phyloP scores from a whole-genome alignment of 2,329 filamentous ascomycete genomes.

The Xylariales sp. region DNA sequence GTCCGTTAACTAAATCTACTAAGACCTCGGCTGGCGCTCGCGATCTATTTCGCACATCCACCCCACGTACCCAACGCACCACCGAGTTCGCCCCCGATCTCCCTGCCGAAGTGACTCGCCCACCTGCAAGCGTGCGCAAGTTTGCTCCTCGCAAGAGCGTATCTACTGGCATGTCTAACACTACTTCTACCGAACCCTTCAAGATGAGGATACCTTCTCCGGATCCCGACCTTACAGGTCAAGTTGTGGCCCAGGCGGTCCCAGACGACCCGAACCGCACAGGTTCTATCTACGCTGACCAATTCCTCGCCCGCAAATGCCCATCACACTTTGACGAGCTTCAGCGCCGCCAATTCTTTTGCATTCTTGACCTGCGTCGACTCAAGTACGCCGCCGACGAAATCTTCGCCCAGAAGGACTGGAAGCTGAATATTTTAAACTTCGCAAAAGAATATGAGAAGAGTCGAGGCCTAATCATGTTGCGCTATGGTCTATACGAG shows the following conservation, averaged over 20 bases:
- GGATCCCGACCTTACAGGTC: slow-evolving; percentile 66
- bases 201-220: slow-evolving; percentile 69
- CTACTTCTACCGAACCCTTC: slow-evolving; percentile 64
- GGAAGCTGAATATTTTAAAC: slow-evolving; percentile 71
- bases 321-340: slow-evolving; percentile 68
- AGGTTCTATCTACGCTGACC: slow-evolving; percentile 69
- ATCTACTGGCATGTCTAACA: slow-evolving; percentile 62
- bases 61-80: slow-evolving; percentile 44
- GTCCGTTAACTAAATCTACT: slow-evolving; percentile 40
- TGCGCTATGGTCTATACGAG: slow-evolving; percentile 71
- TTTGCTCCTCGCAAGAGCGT: slow-evolving; percentile 54
- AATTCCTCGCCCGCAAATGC: slow-evolving; percentile 68
- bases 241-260: slow-evolving; percentile 64
- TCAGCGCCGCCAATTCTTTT: slow-evolving; percentile 71
- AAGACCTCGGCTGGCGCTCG: slow-evolving; percentile 40
- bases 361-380: slow-evolving; percentile 70
- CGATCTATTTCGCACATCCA: slow-evolving; percentile 50
- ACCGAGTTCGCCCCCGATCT: slow-evolving; percentile 48
- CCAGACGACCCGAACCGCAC: slow-evolving; percentile 63
- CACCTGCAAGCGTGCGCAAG: slow-evolving; percentile 45
- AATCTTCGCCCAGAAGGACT: slow-evolving; percentile 70
- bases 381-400: slow-evolving; percentile 72
- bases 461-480: slow-evolving; percentile 69
- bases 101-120: slow-evolving; percentile 43
- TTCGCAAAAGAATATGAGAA: slow-evolving; percentile 74